phyloP scores from a whole-genome alignment of 1,284 basidiomycete genomes.

The Ustilago curta region DNA sequence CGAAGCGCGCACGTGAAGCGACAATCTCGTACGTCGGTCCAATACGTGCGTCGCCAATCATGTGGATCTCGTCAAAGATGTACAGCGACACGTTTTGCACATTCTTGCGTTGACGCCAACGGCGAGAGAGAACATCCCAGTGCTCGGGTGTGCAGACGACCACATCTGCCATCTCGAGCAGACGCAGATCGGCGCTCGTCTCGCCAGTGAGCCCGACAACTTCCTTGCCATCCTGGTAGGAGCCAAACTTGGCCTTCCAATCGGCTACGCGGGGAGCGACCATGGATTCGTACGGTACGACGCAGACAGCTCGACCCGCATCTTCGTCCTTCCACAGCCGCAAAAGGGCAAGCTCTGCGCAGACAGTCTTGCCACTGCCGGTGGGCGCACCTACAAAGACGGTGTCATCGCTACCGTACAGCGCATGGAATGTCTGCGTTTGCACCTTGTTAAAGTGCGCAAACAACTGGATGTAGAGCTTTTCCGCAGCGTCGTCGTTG shows the following conservation, averaged over 20 bases:
- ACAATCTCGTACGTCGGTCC: constrained; percentile 97
- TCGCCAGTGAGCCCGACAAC: constrained; percentile 93
- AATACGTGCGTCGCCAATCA: constrained; percentile 86
- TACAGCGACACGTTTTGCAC: constrained; percentile 92
- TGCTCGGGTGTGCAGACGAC: constrained; percentile 89
- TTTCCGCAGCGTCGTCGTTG: constrained; percentile 90
- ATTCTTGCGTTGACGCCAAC: constrained; percentile 97
- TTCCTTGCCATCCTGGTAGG: constrained; percentile 87
- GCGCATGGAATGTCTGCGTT: constrained; percentile 97
- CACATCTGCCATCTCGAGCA: constrained; percentile 81
- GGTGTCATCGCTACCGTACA: constrained; percentile 95
- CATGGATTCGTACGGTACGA: constrained; percentile 97
- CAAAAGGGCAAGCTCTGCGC: constrained; percentile 93
- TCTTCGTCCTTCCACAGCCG: constrained; percentile 90
- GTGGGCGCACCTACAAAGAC: constrained; percentile 96
- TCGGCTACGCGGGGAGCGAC: constrained; percentile 88
- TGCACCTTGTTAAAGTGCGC: constrained; percentile 97
- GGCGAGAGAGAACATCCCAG: constrained; percentile 96
- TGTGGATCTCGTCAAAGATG: constrained; percentile 94
- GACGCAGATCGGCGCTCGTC: constrained; percentile 88
- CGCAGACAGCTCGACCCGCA: constrained; percentile 84
- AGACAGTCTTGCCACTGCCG: constrained; percentile 96
- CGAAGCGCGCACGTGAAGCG: constrained; percentile 92
- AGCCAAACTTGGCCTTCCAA: constrained; percentile 87
- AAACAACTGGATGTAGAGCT: constrained; percentile 79